Percentiles rank a stretch among this genome's conserved stretches.
phyloP scores from a whole-genome alignment of 2,329 filamentous ascomycete genomes.

The Colletotrichum sp. region DNA sequence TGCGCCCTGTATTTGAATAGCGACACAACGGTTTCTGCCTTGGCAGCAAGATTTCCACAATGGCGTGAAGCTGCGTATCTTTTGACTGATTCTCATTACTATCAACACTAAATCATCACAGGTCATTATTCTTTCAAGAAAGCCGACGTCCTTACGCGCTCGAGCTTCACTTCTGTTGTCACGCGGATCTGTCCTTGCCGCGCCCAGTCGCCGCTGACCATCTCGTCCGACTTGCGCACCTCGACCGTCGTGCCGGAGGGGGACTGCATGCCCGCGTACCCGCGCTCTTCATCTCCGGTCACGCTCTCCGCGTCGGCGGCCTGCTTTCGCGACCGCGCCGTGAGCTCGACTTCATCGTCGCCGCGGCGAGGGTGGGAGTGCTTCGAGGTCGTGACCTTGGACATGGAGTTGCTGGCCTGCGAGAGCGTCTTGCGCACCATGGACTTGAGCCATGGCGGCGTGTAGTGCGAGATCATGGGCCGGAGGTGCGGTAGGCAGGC shows the following conservation, averaged over 20 bases:
- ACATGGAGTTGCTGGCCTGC: conserved; percentile 7
- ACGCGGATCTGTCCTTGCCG: conserved; percentile 4
- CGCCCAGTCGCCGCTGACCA: neutral
- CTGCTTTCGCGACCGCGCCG: neutral
- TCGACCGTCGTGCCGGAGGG: conserved; percentile 4
- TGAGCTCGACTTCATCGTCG: conserved; percentile 15
- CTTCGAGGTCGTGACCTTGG: neutral
- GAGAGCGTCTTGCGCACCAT: conserved; percentile 12
- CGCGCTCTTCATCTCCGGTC: conserved; percentile 6
- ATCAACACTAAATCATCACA: neutral
- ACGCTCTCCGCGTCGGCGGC: neutral
- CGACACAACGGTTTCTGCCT: neutral
- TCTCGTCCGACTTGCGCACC: conserved; percentile 9
- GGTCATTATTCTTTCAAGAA: neutral
- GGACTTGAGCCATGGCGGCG: conserved; percentile 15
- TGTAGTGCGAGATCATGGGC: conserved; percentile 23
- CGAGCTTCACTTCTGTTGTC: conserved; percentile 11
- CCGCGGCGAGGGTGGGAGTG: neutral
- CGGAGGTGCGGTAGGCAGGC: conserved; percentile 27
- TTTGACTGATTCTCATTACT: neutral
- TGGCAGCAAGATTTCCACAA: neutral
- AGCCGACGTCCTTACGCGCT: neutral
- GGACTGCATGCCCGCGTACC: neutral
- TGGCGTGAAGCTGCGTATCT: neutral
- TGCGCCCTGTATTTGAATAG: neutral